phyloP scores from a whole-genome alignment of 495 filamentous ascomycete species.

The Schizothecium vesticola region DNA sequence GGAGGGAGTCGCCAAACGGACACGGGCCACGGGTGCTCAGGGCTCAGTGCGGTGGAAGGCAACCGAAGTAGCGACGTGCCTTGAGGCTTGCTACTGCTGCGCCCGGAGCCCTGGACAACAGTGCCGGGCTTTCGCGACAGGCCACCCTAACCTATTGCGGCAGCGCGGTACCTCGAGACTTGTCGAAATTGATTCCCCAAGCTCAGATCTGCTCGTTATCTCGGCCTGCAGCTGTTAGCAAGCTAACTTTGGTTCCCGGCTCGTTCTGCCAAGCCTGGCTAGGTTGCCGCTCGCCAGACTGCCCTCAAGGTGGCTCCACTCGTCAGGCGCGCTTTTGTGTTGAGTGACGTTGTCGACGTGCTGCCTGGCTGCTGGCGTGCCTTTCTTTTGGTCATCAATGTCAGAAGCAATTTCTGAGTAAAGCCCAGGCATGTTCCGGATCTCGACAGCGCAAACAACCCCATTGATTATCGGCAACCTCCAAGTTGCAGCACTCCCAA shows the following conservation, averaged over 20 bases:
- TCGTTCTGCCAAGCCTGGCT: background rate
- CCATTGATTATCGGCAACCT: background rate
- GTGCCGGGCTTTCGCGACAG: conserved; percentile 11
- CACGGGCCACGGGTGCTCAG: conserved; percentile 18
- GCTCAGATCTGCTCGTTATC: background rate
- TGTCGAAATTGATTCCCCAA: background rate
- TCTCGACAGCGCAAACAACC: background rate
- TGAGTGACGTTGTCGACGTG: conserved; percentile 33
- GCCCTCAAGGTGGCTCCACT: conserved; percentile 1
- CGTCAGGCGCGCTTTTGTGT: conserved; percentile 21
- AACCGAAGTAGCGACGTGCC: conserved; percentile 15
- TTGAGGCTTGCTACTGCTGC: background rate
- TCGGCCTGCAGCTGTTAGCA: background rate
- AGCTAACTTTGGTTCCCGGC: background rate
- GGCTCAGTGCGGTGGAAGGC: conserved; percentile 14
- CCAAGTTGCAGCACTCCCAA: background rate
- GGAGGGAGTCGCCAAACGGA: conserved; percentile 28
- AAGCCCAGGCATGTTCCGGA: background rate
- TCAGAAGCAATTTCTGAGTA: background rate
- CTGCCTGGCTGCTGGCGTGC: conserved; percentile 21
- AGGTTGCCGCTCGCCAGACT: background rate
- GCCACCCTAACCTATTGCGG: conserved; percentile 3
- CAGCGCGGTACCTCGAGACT: conserved; percentile 6
- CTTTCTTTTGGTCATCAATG: background rate
- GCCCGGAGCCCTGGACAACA: conserved; percentile 3